A percentile compares a stretch with the other conserved stretches of the same genome.
Conservation (phyloP, 495 filamentous ascomycete genomes). For the Penicillium cosmopolitanum region DNA sequence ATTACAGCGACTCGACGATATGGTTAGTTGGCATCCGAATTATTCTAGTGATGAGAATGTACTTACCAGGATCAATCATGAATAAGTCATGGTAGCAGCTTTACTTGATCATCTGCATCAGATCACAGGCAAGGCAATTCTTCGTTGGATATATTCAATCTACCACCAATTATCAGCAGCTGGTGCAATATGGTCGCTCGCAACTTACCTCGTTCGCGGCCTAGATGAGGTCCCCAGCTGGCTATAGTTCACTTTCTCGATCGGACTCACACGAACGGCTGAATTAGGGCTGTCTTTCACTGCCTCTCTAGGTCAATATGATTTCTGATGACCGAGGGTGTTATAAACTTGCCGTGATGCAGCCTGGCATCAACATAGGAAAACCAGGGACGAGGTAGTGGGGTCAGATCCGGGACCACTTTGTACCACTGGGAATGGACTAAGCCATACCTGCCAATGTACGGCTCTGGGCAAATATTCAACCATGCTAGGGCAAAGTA, state of each 20-base stretch:
- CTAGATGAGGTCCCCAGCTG: background rate
- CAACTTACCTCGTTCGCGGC: background rate
- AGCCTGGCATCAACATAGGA: background rate
- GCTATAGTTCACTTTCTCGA: background rate
- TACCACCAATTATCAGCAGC: background rate
- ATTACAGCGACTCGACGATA: no score
- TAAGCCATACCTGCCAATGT: background rate
- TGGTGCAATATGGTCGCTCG: background rate
- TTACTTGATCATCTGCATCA: no score
- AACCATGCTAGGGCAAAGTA: no score
- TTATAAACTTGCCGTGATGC: background rate
- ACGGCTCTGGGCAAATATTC: no score
- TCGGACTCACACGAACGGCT: background rate
- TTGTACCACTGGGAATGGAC: background rate
- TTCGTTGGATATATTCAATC: no score
- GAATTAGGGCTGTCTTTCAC: background rate
- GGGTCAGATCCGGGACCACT: background rate
- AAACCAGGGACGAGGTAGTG: background rate
- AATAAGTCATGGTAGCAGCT: no score
- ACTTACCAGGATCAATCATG: no score
- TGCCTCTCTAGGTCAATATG: background rate
- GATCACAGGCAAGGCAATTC: no score
- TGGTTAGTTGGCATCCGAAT: no score
- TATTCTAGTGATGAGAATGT: no score
- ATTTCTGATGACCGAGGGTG: no score